Conservation (phyloP, 495 filamentous ascomycete species). For the Daldinia vernicosa region DNA sequence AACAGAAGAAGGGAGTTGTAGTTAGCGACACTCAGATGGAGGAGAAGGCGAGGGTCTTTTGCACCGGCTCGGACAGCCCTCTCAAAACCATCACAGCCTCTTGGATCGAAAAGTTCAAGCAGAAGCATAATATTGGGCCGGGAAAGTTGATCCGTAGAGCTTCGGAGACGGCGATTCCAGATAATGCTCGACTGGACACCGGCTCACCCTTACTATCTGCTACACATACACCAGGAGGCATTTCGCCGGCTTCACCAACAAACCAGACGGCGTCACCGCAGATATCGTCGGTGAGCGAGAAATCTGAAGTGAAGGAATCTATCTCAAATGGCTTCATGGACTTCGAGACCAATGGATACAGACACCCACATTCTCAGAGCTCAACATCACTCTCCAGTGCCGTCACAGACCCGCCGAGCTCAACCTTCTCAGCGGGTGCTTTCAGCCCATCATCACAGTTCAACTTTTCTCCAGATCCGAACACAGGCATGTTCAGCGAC, state of each 20-base stretch:
- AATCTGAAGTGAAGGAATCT: constrained; percentile 67
- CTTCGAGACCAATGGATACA: constrained; percentile 60
- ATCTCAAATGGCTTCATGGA: constrained; percentile 60
- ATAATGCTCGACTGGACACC: constrained; percentile 60
- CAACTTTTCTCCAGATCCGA: constrained; percentile 77
- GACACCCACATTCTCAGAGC: constrained; percentile 64
- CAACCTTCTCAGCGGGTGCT: constrained; percentile 76
- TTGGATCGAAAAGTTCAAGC: constrained; percentile 98
- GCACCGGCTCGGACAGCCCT: constrained; percentile 79
- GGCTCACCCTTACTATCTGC: constrained; percentile 61
- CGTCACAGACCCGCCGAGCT: constrained; percentile 69
- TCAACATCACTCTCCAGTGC: constrained; percentile 64
- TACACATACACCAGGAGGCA: constrained; percentile 72
- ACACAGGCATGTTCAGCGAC: constrained; percentile 73
- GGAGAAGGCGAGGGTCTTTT: constrained; percentile 89
- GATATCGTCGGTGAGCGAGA: constrained; percentile 71
- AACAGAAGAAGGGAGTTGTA: constrained; percentile 76
- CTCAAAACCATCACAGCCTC: constrained; percentile 75
- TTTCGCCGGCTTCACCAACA: constrained; percentile 77
- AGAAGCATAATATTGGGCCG: constrained; percentile 81
- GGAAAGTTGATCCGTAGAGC: constrained; percentile 70
- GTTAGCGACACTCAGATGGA: constrained; percentile 85
- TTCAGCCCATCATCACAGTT: constrained; percentile 89
- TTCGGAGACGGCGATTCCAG: constrained; percentile 71
- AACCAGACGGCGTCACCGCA: constrained; percentile 68